Percentiles rank a stretch among this genome's conserved stretches.
phyloP scores from a whole-genome alignment of 257 asterid genomes.

The Ilex asprella region DNA sequence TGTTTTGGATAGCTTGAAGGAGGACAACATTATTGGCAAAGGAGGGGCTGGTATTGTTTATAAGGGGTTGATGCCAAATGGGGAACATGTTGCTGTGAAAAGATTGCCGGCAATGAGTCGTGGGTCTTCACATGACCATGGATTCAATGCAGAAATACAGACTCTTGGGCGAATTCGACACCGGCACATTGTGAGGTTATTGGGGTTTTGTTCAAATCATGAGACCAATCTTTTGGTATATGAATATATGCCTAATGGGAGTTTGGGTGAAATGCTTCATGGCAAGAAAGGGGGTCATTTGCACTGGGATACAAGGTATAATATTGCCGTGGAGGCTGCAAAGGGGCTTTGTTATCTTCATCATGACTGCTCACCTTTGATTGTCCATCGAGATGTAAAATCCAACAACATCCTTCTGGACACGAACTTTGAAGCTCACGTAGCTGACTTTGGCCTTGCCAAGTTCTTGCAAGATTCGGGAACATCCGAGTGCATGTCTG shows the following conservation, averaged over 20 bases:
- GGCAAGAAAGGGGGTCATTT: constrained; percentile 96
- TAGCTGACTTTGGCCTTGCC: constrained; percentile 97
- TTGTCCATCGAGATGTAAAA: constrained; percentile 88
- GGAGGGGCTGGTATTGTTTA: constrained; percentile 97
- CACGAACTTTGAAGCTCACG: constrained; percentile 85
- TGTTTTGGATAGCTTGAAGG: constrained; percentile 72
- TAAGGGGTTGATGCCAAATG: constrained; percentile 72
- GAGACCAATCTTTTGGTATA: constrained; percentile 86
- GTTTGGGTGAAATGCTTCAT: constrained; percentile 89
- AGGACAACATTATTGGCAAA: constrained; percentile 88
- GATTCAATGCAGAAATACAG: constrained; percentile 93
- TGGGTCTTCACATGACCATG: constrained; percentile 91
- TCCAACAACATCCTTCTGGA: constrained; percentile 86
- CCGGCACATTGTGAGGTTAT: constrained; percentile 76
- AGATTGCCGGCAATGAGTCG: constrained; percentile 78
- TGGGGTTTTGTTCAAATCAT: constrained; percentile 88
- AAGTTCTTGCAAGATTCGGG: constrained; percentile 95
- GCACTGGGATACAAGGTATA: constrained; percentile 86
- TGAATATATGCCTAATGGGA: constrained; percentile 96
- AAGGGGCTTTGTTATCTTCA: constrained; percentile 98
- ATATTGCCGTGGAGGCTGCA: constrained; percentile 84
- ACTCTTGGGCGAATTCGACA: constrained; percentile 94
- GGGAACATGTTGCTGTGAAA: constrained; percentile 82
- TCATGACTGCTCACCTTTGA: constrained; percentile 93
- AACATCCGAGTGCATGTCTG: constrained; percentile 95